phyloP scores from a whole-genome alignment of 495 filamentous ascomycete species.

The Daldinia vernicosa region DNA sequence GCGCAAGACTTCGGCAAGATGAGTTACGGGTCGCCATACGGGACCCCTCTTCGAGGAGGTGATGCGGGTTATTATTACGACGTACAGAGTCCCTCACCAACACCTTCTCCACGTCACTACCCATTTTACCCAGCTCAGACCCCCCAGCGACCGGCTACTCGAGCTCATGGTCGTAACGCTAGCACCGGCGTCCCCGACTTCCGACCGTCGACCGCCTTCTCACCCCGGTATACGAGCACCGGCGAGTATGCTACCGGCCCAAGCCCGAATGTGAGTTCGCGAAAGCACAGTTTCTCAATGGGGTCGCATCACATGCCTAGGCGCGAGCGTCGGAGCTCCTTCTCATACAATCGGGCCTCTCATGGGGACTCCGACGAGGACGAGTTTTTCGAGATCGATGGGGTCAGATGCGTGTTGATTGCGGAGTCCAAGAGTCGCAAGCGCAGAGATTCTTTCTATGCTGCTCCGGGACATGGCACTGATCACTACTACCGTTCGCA shows the following conservation, averaged over 20 bases:
- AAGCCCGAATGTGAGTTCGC: slow-evolving; percentile 64
- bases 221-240: slow-evolving; percentile 62
- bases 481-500: slow-evolving; percentile 64
- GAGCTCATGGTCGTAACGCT: slow-evolving; percentile 55
- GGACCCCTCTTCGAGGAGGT: slow-evolving; percentile 51
- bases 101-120: slow-evolving; percentile 59
- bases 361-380: slow-evolving; percentile 70
- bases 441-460: slow-evolving; percentile 51
- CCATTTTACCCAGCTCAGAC: slow-evolving; percentile 56
- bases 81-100: slow-evolving; percentile 60
- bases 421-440: slow-evolving; percentile 54
- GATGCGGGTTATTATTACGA: slow-evolving; percentile 52
- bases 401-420: slow-evolving; percentile 56
- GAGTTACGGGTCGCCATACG: slow-evolving; percentile 59
- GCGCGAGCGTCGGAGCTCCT: slow-evolving; percentile 61
- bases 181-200: slow-evolving; percentile 52
- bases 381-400: slow-evolving; percentile 63
- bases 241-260: slow-evolving; percentile 63
- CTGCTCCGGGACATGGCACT: slow-evolving; percentile 61
- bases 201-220: slow-evolving; percentile 53
- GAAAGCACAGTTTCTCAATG: slow-evolving; percentile 58
- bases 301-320: slow-evolving; percentile 53
- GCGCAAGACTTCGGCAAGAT: slow-evolving; percentile 50
- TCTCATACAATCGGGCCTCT: slow-evolving; percentile 64
- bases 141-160: slow-evolving; percentile 58